Evolutionary conservation across 495 filamentous ascomycete species (phyloP).

Genomic region (Massariosphaeria phaeospora): DNA sequence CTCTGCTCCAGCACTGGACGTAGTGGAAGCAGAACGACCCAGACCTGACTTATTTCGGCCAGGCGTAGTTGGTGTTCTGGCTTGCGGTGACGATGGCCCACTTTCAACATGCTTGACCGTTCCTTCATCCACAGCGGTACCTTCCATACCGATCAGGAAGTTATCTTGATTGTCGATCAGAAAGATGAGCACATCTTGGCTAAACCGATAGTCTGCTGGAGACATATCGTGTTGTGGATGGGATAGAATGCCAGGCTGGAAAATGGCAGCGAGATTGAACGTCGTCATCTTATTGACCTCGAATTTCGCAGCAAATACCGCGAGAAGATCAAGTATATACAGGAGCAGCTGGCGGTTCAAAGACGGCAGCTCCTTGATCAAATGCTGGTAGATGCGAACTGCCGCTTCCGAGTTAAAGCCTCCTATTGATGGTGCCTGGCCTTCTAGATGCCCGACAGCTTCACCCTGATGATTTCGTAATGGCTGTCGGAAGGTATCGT

Average conservation of each 20-base stretch:
- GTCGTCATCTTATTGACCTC: constrained; percentile 96
- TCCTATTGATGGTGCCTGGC: constrained; percentile 48
- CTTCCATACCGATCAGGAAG: constrained; percentile 80
- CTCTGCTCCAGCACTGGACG: constrained; percentile 79
- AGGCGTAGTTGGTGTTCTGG: constrained; percentile 53
- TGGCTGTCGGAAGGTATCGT: constrained; percentile 84
- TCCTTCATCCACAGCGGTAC: constrained; percentile 80
- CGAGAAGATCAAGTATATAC: constrained; percentile 95
- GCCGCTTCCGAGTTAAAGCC: constrained; percentile 70
- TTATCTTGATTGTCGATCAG: constrained; percentile 88
- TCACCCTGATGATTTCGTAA: constrained; percentile 71
- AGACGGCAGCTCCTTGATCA: constrained; percentile 89
- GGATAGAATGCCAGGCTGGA: constrained; percentile 92
- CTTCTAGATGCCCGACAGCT: constrained; percentile 58
- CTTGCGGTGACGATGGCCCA: constrained; percentile 49
- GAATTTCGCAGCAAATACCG: constrained; percentile 95
- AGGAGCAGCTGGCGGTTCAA: constrained; percentile 92
- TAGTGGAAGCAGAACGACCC: constrained; percentile 67
- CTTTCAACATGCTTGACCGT: constrained; percentile 81
- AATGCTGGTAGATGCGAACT: constrained; percentile 75
- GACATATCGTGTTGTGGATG: constrained; percentile 94
- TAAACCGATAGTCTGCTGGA: constrained; percentile 85
- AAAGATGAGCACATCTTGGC: constrained; percentile 96
- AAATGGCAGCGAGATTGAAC: constrained; percentile 92
- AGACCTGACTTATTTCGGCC: constrained; percentile 53